Conservation (phyloP, 2,329 filamentous ascomycete genomes). For the Phoma sp. region DNA sequence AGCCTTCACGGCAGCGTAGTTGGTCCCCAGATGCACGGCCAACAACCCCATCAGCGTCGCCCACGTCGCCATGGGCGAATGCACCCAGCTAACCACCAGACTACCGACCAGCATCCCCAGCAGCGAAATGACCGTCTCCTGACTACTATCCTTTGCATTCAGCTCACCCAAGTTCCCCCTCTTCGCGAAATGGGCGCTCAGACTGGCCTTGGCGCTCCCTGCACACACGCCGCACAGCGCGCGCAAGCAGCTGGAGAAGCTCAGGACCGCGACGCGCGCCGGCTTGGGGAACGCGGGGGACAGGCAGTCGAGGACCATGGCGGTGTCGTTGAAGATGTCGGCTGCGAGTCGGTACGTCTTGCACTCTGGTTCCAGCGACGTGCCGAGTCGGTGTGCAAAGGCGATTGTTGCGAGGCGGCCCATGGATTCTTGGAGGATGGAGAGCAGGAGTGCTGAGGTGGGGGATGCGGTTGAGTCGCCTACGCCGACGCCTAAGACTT, state of each 20-base stretch:
- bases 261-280: constrained; percentile 63
- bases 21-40: constrained; percentile 78
- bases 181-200: constrained; percentile 90
- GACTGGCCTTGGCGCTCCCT: constrained; percentile 84
- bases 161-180: constrained; percentile 89
- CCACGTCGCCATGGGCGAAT: constrained; percentile 76
- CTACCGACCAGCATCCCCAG: constrained; percentile 86
- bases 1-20: constrained; percentile 82
- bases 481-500: constrained; percentile 71
- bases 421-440: constrained; percentile 81
- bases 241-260: constrained; percentile 66
- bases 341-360: constrained; percentile 88
- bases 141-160: constrained; percentile 93
- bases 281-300: constrained; percentile 73
- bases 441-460: constrained; percentile 80
- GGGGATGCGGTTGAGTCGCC: constrained; percentile 80
- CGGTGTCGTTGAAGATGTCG: constrained; percentile 86
- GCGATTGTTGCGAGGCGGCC: constrained; percentile 83
- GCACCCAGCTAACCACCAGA: constrained; percentile 77
- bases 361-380: constrained; percentile 85
- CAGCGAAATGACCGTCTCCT: constrained; percentile 91
- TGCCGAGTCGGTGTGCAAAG: constrained; percentile 83
- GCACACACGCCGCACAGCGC: constrained; percentile 88
- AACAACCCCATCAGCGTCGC: constrained; percentile 74
- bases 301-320: constrained; percentile 84